A percentile compares a stretch with the other conserved stretches of the same genome.
phyloP scores from a whole-genome alignment of 352 stramenopile species.

The Peronospora farinosa region DNA sequence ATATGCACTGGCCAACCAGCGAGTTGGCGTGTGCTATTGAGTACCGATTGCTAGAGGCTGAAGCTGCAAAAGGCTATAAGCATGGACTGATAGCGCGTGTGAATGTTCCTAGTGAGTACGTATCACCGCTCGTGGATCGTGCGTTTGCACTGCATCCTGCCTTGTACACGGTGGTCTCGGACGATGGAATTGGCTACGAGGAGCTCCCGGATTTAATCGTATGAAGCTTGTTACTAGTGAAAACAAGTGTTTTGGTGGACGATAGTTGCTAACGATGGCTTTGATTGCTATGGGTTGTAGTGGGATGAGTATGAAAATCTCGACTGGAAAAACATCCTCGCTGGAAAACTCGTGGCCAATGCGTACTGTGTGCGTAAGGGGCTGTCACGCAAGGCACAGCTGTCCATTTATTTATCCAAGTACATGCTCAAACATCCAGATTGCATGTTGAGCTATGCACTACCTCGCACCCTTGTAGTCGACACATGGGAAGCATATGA shows the following conservation, averaged over 20 bases:
- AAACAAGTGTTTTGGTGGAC: conserved; percentile 7
- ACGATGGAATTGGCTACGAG: conserved; percentile 12
- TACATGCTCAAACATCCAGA: conserved; percentile 58
- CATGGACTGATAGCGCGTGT: conserved; percentile 32
- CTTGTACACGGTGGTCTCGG: conserved; percentile 31
- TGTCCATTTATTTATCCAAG: conserved; percentile 62
- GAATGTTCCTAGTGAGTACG: conserved; percentile 36
- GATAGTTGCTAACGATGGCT: conserved; percentile 8
- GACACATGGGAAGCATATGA: conserved; percentile 73
- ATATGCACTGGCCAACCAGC: conserved; percentile 32
- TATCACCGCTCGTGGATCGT: conserved; percentile 36
- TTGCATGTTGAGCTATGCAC: conserved; percentile 38
- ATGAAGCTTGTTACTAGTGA: conserved; percentile 2
- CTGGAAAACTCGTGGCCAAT: conserved; percentile 49
- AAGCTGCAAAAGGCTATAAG: conserved; percentile 26
- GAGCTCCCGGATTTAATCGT: conserved; percentile 36
- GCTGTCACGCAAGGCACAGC: conserved; percentile 60
- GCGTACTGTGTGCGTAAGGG: conserved; percentile 70
- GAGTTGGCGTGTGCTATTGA: conserved; percentile 33
- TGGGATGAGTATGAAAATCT: conserved; percentile 67
- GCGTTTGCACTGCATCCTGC: conserved; percentile 43
- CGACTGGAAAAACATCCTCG: conserved; percentile 50
- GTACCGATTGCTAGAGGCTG: conserved; percentile 31
- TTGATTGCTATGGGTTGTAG: conserved; percentile 20
- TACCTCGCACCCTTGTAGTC: conserved; percentile 54